Percentiles rank a stretch among this genome's conserved stretches.
Evolutionary conservation across 2,329 filamentous ascomycete species (phyloP).

Genomic region (Chaetomium strumarium): DNA sequence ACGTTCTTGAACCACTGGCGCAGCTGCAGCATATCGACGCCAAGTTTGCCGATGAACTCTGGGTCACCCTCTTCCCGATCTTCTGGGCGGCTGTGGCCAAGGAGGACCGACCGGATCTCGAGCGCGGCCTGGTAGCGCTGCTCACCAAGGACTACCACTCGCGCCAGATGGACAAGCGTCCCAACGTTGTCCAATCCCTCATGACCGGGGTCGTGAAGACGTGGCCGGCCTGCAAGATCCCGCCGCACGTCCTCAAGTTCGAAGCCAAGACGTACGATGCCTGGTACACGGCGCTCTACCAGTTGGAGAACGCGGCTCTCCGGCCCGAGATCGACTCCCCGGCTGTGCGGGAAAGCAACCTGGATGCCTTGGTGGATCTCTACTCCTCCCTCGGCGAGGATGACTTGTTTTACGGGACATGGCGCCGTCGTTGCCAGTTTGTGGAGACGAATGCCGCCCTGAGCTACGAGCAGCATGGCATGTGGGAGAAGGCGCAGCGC

Average conservation of each 20-base stretch:
- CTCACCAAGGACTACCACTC: constrained; percentile 95
- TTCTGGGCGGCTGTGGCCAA: constrained; percentile 85
- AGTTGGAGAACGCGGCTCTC: constrained; percentile 84
- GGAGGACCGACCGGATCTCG: constrained; percentile 84
- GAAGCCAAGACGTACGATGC: constrained; percentile 89
- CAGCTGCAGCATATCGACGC: constrained; percentile 89
- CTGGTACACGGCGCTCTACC: constrained; percentile 91
- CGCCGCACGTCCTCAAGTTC: constrained; percentile 93
- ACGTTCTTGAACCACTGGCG: constrained; percentile 81
- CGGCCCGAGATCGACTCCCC: constrained; percentile 78
- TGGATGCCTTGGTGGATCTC: constrained; percentile 91
- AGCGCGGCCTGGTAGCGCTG: constrained; percentile 83
- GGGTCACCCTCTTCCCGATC: constrained; percentile 85
- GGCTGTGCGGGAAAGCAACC: constrained; percentile 82
- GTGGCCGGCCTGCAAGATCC: constrained; percentile 83
- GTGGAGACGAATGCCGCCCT: constrained; percentile 95
- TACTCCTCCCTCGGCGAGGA: constrained; percentile 90
- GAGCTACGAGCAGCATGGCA: constrained; percentile 97
- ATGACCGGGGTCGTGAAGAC: constrained; percentile 81
- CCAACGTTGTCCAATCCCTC: constrained; percentile 90
- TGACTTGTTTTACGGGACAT: constrained; percentile 95
- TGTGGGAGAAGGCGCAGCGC: constrained; percentile 98
- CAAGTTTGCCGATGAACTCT: constrained; percentile 78
- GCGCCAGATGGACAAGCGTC: constrained; percentile 87
- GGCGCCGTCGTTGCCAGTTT: constrained; percentile 90